These are phyloP conservation scores for Vickermania ingenoplastis DNA, from an alignment of 208 protist genomes.

Conservation along the genomic window DNA sequence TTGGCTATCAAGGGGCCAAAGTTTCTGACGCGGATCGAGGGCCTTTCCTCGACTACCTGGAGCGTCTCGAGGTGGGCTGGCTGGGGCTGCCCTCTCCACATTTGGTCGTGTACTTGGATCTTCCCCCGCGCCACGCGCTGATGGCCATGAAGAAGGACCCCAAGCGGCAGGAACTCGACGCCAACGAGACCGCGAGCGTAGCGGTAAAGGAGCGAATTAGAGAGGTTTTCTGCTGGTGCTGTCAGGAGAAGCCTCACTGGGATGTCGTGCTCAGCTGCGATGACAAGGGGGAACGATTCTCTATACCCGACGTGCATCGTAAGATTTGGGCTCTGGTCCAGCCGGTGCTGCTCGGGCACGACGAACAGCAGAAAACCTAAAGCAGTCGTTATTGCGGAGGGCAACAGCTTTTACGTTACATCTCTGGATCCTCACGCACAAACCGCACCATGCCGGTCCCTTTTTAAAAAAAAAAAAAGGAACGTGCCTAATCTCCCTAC, in stretches of 20 bases:
- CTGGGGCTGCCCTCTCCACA: slow-evolving; percentile 58
- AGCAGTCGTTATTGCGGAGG: no score
- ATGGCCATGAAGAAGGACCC: slow-evolving; percentile 62
- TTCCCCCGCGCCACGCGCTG: slow-evolving; percentile 57
- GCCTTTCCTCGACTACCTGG: slow-evolving; percentile 51
- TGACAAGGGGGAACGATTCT: slow-evolving; percentile 19
- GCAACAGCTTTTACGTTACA: no score
- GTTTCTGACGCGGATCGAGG: slow-evolving; percentile 44
- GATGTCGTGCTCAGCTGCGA: slow-evolving; percentile 39
- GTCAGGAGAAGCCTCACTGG: slow-evolving; percentile 46
- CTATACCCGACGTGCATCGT: slow-evolving; percentile 41
- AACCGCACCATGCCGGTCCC: no score
- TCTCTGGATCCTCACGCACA: no score
- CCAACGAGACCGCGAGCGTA: slow-evolving; percentile 75
- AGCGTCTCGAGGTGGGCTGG: slow-evolving; percentile 65
- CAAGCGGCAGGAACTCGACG: slow-evolving; percentile 70
- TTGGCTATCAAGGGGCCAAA: slow-evolving; percentile 87
- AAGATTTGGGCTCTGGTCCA: slow-evolving; percentile 13
- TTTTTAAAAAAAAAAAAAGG: no score
- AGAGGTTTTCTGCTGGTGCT: slow-evolving; percentile 78
- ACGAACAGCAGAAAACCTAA: no score
- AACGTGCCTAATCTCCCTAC: no score
- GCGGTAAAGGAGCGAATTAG: slow-evolving; percentile 78
- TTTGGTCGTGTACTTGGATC: slow-evolving; percentile 78
- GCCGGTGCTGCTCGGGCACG: not conserved